A percentile compares a stretch with the other conserved stretches of the same genome.
phyloP scores from a whole-genome alignment of 2,329 filamentous ascomycete species.

The Shiraia sp. region DNA sequence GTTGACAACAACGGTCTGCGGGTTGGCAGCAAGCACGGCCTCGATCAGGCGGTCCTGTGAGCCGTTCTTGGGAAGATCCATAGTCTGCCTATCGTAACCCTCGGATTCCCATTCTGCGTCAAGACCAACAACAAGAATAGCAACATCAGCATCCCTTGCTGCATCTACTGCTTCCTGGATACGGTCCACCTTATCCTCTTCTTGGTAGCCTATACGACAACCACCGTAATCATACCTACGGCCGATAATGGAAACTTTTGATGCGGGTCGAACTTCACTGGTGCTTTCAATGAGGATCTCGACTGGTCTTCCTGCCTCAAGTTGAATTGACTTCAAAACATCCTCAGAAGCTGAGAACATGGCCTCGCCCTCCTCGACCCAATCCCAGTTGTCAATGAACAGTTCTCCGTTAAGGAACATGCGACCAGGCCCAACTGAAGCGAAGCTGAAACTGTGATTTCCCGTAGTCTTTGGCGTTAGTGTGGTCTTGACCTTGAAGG shows the following conservation, averaged over 20 bases:
- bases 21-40: constrained; percentile 66
- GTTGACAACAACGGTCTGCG: constrained; percentile 71
- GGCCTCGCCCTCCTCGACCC: constrained; percentile 69
- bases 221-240: constrained; percentile 70
- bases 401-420: constrained; percentile 64
- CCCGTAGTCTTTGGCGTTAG: constrained; percentile 64
- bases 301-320: constrained; percentile 63
- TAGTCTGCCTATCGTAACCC: constrained; percentile 65
- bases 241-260: constrained; percentile 61
- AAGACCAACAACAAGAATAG: constrained; percentile 76
- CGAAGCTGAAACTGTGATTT: constrained; percentile 68
- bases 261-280: constrained; percentile 65
- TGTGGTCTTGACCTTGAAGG: constrained; percentile 64
- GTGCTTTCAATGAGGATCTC: constrained; percentile 68
- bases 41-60: constrained; percentile 67
- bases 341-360: constrained; percentile 73
- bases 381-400: constrained; percentile 68
- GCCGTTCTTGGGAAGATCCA: constrained; percentile 61
- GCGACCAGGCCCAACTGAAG: constrained; percentile 67
- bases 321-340: constrained; percentile 63
- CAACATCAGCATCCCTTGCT: constrained; percentile 73
- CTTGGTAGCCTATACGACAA: constrained; percentile 72
- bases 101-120: constrained; percentile 80
- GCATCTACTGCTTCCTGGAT: constrained; percentile 63
- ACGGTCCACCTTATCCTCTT: constrained; percentile 65